phyloP scores from a whole-genome alignment of 116 monocot genomes.

The Papilionanthe hybrid region DNA sequence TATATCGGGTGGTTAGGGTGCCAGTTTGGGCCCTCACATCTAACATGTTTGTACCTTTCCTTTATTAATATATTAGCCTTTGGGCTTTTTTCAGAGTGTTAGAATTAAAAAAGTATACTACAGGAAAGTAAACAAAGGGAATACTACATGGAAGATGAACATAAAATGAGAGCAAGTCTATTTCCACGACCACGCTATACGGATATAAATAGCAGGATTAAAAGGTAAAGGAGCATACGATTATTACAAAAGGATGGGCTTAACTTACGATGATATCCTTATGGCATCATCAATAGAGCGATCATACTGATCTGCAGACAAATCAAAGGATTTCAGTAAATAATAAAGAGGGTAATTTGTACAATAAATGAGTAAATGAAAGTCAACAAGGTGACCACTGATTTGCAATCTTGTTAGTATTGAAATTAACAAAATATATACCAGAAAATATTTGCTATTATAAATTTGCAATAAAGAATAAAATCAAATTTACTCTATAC shows the following conservation, averaged over 20 bases:
- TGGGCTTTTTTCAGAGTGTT: too few species aligned
- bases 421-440: not conserved
- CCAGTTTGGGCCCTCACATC: too few species aligned
- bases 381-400: not conserved
- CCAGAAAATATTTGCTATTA: not conserved
- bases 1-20: too few species aligned
- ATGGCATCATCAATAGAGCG: constrained; percentile 71
- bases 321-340: not conserved
- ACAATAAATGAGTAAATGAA: not conserved
- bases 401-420: not conserved
- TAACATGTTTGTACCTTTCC: too few species aligned
- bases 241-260: not conserved
- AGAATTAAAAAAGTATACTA: too few species aligned
- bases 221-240: not conserved
- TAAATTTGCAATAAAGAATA: not conserved
- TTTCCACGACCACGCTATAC: not conserved
- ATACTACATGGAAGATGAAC: not conserved
- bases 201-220: not conserved
- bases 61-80: too few species aligned
- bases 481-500: not conserved
- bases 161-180: not conserved
- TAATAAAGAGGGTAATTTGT: not conserved
- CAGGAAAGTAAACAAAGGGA: not conserved
- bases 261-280: constrained; percentile 51
- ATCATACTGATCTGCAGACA: constrained; percentile 67